Percentiles rank a stretch among this genome's conserved stretches.
phyloP scores from a whole-genome alignment of 257 asterid genomes.

The Solanum rostratum region DNA sequence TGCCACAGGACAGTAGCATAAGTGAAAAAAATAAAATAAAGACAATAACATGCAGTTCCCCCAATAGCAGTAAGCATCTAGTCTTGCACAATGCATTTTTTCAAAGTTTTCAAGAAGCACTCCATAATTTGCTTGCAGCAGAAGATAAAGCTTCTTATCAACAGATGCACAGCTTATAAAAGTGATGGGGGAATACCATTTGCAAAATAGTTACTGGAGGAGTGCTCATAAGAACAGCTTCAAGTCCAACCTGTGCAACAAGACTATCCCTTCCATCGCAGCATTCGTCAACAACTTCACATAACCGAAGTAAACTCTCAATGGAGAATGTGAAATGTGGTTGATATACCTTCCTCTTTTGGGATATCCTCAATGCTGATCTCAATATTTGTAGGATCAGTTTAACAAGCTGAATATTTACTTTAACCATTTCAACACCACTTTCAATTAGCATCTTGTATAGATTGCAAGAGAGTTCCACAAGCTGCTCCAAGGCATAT shows the following conservation, averaged over 20 bases:
- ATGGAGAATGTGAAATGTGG: constrained; percentile 65
- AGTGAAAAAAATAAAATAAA: background rate
- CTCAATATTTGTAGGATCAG: constrained; percentile 50
- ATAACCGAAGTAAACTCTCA: constrained; percentile 44
- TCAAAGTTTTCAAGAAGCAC: background rate
- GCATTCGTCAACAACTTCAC: constrained; percentile 47
- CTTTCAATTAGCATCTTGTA: constrained; percentile 45
- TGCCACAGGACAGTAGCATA: background rate
- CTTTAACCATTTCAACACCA: constrained; percentile 21
- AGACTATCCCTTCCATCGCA: constrained; percentile 23
- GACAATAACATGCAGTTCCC: background rate
- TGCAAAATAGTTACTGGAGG: constrained; percentile 49
- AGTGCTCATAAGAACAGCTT: constrained; percentile 64
- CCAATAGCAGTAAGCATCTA: background rate
- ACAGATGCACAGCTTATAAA: background rate
- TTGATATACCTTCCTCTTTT: constrained; percentile 59
- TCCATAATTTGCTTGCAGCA: background rate
- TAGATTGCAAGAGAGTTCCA: constrained; percentile 61
- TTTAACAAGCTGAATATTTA: constrained; percentile 21
- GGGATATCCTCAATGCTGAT: constrained; percentile 60
- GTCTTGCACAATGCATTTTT: background rate
- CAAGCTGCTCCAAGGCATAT: constrained; percentile 75
- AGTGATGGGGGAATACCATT: constrained; percentile 36
- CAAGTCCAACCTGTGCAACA: constrained; percentile 49
- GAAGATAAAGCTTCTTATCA: background rate